Evolutionary conservation across 352 stramenopile genomes (phyloP).

Genomic region (Achlya hypogyna): DNA sequence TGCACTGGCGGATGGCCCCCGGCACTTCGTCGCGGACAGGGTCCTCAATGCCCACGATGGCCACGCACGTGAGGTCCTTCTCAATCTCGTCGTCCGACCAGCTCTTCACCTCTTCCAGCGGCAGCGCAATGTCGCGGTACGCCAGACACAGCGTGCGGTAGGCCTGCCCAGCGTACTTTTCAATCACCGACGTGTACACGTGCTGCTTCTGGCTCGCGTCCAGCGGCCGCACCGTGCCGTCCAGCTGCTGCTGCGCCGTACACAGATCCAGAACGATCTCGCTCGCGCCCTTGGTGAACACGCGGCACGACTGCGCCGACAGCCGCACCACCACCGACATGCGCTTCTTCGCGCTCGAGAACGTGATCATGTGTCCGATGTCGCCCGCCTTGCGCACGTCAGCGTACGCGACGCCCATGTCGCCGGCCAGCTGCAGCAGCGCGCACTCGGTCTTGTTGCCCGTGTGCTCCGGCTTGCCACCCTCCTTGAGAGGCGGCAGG

Average conservation of each 20-base stretch:
- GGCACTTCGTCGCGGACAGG: slow-evolving; percentile 40
- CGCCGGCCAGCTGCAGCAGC: slow-evolving; percentile 41
- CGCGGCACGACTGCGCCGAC: slow-evolving; percentile 31
- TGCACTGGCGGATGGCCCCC: slow-evolving; percentile 34
- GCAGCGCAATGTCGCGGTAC: slow-evolving; percentile 59
- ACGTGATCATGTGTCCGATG: slow-evolving; percentile 53
- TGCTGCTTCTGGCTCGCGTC: slow-evolving; percentile 27
- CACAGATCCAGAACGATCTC: slow-evolving; percentile 49
- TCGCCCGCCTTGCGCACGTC: slow-evolving; percentile 13
- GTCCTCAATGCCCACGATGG: slow-evolving; percentile 45
- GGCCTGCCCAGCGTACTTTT: slow-evolving; percentile 56
- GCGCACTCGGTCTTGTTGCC: slow-evolving; percentile 66
- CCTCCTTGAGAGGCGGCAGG: slow-evolving; percentile 31
- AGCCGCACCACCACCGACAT: slow-evolving; percentile 55
- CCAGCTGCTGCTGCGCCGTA: slow-evolving; percentile 32
- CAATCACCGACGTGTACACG: slow-evolving; percentile 46
- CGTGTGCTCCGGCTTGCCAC: slow-evolving; percentile 44
- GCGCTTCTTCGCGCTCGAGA: slow-evolving; percentile 57
- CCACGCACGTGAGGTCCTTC: slow-evolving; percentile 38
- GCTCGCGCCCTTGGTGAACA: slow-evolving; percentile 54
- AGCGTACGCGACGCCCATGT: slow-evolving; percentile 41
- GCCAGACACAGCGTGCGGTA: slow-evolving; percentile 76
- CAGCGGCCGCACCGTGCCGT: slow-evolving; percentile 31
- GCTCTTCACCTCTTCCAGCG: slow-evolving; percentile 22
- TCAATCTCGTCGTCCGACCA: slow-evolving; percentile 55